phyloP scores from a whole-genome alignment of 768 basidiomycete species.

The Lanmaoa pseudosensibilis region DNA sequence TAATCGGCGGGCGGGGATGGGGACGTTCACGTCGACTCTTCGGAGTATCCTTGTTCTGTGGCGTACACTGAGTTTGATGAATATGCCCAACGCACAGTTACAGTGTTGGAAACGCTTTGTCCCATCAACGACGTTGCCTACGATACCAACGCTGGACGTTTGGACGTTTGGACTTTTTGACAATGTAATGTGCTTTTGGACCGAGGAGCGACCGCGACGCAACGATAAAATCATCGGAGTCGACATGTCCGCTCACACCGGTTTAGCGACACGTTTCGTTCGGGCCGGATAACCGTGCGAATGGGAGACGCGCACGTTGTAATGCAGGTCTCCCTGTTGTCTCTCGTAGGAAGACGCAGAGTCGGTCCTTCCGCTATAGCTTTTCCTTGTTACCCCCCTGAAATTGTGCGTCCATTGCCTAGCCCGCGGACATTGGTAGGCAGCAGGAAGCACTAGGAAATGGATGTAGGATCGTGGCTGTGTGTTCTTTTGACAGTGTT shows the following conservation, averaged over 20 bases:
- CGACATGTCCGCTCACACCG: not conserved
- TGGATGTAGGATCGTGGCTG: not conserved
- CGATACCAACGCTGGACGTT: not conserved
- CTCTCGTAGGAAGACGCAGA: not conserved
- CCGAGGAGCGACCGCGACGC: not conserved
- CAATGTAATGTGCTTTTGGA: not conserved
- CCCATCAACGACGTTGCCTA: not conserved
- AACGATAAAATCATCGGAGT: not conserved
- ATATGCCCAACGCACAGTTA: too few species aligned
- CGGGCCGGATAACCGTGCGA: not conserved
- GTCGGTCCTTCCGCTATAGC: not conserved
- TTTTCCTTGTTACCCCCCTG: not conserved
- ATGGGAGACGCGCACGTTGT: not conserved
- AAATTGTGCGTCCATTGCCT: not conserved
- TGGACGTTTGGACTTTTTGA: too few species aligned
- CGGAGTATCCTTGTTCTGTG: too few species aligned
- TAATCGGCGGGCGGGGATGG: too few species aligned
- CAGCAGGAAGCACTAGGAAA: too few species aligned
- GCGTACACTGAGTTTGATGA: too few species aligned
- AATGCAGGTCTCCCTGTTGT: not conserved
- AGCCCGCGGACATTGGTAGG: conserved; percentile 6
- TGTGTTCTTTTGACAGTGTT: not conserved
- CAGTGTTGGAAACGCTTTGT: too few species aligned
- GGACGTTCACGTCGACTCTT: too few species aligned
- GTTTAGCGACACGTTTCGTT: not conserved